These are phyloP conservation scores for Tulasnella sp. DNA, from an alignment of 768 basidiomycete species.

Conservation along the genomic window DNA sequence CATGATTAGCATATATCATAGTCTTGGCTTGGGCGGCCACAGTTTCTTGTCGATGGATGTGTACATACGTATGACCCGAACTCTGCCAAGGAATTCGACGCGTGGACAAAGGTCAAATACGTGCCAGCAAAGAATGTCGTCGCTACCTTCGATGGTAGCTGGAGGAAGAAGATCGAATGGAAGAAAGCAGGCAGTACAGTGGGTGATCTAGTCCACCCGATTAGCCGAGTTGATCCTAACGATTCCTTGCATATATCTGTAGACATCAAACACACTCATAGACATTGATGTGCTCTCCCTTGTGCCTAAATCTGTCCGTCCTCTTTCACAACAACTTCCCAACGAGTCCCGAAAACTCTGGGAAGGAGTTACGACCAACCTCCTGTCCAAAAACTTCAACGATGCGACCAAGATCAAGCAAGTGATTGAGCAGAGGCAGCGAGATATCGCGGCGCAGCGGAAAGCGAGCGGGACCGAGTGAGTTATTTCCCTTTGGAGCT, in stretches of 20 bases:
- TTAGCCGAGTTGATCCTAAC: conserved; percentile 13
- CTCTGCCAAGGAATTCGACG: conserved; percentile 49
- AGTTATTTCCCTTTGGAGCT: conserved; percentile 29
- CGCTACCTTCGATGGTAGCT: conserved; percentile 78
- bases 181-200: conserved; percentile 41
- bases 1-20: conserved; percentile 22
- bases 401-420: conserved; percentile 91
- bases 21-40: conserved; percentile 87
- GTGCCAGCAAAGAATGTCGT: conserved; percentile 70
- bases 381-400: conserved; percentile 74
- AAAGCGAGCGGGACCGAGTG: conserved; percentile 70
- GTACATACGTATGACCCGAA: conserved; percentile 60
- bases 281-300: conserved; percentile 60
- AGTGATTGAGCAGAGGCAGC: conserved; percentile 82
- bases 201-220: conserved; percentile 12
- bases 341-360: conserved; percentile 81
- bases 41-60: conserved; percentile 78
- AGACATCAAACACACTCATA: conserved; percentile 57
- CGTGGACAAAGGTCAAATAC: conserved; percentile 54
- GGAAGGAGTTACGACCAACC: conserved; percentile 64
- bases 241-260: conserved; percentile 20
- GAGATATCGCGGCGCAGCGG: conserved; percentile 78
- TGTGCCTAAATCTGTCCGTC: conserved; percentile 76
- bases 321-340: conserved; percentile 64
- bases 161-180: conserved; percentile 77